These are phyloP conservation scores for Pyrenochaeta sp. DNA, from an alignment of 2,329 filamentous ascomycete species.

Conservation along the genomic window DNA sequence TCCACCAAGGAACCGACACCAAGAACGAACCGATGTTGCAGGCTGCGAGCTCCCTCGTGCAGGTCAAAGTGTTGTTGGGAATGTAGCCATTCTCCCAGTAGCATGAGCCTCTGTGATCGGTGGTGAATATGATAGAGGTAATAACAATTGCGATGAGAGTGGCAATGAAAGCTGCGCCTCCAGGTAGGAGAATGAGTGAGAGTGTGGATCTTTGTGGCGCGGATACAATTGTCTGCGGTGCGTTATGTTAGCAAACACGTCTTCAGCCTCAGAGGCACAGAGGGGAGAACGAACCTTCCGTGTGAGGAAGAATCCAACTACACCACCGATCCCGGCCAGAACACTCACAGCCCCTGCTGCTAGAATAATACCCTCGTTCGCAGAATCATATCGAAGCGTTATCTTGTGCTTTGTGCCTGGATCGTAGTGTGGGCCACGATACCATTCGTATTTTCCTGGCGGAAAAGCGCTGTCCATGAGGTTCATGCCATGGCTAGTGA, in stretches of 20 bases:
- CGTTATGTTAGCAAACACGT: not conserved
- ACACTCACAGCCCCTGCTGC: conserved; percentile 1
- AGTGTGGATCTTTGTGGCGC: not conserved
- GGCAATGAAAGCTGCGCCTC: not conserved
- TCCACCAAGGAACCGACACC: not conserved
- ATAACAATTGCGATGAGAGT: conserved; percentile 7
- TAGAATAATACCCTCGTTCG: conserved; percentile 6
- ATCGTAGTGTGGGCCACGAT: conserved; percentile 9
- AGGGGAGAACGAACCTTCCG: not conserved
- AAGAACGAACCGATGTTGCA: conserved; percentile 7
- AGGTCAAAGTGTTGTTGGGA: not conserved
- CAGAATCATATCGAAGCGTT: not conserved
- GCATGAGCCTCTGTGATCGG: conserved; percentile 7
- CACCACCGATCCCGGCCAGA: conserved; percentile 1
- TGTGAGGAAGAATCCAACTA: not conserved
- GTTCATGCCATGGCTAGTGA: conserved; percentile 10
- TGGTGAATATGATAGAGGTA: conserved; percentile 5
- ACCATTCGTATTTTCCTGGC: conserved; percentile 8
- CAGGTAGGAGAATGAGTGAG: not conserved
- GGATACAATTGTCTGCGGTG: not conserved
- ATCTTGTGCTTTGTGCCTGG: conserved; percentile 1
- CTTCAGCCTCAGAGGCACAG: not conserved
- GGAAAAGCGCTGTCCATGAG: conserved; percentile 1
- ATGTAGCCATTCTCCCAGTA: conserved; percentile 8
- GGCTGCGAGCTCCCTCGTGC: conserved; percentile 11